Evolutionary conservation across 371 early-diverging fungal species (phyloP), one percentile per base, ranked within the genome.

Genomic region (Zychaea mexicana): DNA sequence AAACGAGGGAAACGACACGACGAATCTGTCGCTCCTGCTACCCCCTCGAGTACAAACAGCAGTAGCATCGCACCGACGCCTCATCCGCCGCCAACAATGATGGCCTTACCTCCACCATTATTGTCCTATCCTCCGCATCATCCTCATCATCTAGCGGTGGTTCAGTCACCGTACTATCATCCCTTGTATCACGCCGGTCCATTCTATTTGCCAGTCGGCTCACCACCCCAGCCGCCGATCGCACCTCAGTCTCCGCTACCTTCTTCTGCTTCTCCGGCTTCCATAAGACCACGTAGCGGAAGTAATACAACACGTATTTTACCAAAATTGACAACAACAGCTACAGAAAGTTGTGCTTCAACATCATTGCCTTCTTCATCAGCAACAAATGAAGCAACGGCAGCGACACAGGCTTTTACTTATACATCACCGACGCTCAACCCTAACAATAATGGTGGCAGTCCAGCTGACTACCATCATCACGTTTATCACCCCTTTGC

Each of bases 171-270:
- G 4, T 64, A 57, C 31, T 67, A 67, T 22, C 52, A 52, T 39
- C 65, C 67, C 3, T 45, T 67, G 10, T 67, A 67, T 39, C 61
- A 36, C 38, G 59, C 57, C 52, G 36, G 61, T 45, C 58, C 64
- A 6, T 57, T 64, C 47, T 64, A 64, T 39, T 27, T 64, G n/a
- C 64, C 58, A n/a, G 58, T 64, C 6, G 57, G 52, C 1, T 58
- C 64, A 13, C 42, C 57, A 2, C 61, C 52, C 15, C 61, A 30
- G 13, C 58, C 58, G 47, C 49, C 54, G 33, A 32, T 39, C 24
- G n/a, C 64, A 26, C 62, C 62, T 22, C 59, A 58, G 33, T 49
- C 62, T 49, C 59, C 32, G 33, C 56, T 22, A 33, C 56, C 56
- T 21, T 28, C 53, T 30, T 28, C 53, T 15, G 13, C 30, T 30